These are phyloP conservation scores for Ogataea neopini DNA, from an alignment of 805 yeast genomes.

Conservation along the genomic window DNA sequence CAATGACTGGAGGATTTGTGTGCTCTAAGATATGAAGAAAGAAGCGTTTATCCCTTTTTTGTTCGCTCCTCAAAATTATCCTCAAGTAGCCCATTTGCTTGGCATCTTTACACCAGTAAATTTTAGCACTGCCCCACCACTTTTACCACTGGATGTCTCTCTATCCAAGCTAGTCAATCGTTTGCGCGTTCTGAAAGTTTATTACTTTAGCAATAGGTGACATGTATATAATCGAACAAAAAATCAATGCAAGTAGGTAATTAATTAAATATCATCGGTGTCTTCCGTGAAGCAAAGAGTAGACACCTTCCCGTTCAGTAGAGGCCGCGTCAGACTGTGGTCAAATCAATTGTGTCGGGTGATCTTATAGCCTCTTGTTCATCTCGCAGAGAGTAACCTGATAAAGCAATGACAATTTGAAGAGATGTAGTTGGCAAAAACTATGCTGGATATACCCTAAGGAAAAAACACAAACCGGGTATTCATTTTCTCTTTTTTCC, in stretches of 20 bases:
- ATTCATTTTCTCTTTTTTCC: slow-evolving; percentile 14
- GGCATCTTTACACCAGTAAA: not conserved
- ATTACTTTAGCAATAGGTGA: not conserved
- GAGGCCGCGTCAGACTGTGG: not conserved
- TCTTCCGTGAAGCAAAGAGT: not conserved
- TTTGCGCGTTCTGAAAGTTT: not conserved
- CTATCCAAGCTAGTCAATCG: too few species aligned
- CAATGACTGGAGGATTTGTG: not conserved
- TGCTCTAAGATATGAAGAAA: too few species aligned
- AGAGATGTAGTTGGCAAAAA: not conserved
- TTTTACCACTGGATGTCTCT: too few species aligned
- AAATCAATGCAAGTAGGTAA: not conserved
- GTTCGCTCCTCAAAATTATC: too few species aligned
- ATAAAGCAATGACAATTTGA: not conserved
- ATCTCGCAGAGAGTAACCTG: not conserved
- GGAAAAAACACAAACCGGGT: too few species aligned
- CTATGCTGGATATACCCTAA: too few species aligned
- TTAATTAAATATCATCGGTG: not conserved
- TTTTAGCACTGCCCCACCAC: too few species aligned
- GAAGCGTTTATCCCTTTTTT: too few species aligned
- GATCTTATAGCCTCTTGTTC: not conserved
- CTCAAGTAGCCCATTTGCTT: too few species aligned
- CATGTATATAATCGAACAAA: not conserved
- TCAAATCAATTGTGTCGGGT: not conserved
- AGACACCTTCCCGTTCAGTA: not conserved